phyloP scores from a whole-genome alignment of 495 filamentous ascomycete genomes.

The Penicillium verhagenii region DNA sequence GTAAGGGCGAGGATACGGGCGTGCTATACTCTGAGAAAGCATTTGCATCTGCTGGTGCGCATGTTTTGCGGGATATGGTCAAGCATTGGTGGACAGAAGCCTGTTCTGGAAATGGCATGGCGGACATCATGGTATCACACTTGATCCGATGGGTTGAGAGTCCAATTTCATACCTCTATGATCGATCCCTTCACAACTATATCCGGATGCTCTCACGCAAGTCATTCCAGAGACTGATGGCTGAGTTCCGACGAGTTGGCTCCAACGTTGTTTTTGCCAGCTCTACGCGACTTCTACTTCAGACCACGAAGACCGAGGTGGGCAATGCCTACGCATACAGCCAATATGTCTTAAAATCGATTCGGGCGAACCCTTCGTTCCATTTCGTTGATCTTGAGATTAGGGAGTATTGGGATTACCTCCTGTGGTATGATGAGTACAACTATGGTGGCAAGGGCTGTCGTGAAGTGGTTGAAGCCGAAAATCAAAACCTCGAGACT shows the following conservation, averaged over 20 bases:
- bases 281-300: slow-evolving; percentile 82
- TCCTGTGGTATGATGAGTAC: slow-evolving; percentile 99
- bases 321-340: slow-evolving; percentile 96
- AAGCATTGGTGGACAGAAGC: slow-evolving; percentile 98
- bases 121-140: slow-evolving; percentile 96
- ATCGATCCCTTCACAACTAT: slow-evolving; percentile 94
- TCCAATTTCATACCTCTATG: slow-evolving; percentile 89
- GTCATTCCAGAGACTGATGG: slow-evolving; percentile 94
- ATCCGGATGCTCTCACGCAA: slow-evolving; percentile 98
- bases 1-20: slow-evolving; percentile 57
- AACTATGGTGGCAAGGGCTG: slow-evolving; percentile 97
- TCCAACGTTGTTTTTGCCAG: slow-evolving; percentile 92
- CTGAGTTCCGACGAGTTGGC: slow-evolving; percentile 91
- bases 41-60: slow-evolving; percentile 86
- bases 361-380: slow-evolving; percentile 91
- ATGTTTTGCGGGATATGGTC: slow-evolving; percentile 95
- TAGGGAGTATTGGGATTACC: slow-evolving; percentile 99
- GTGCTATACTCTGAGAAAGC: slow-evolving; percentile 85
- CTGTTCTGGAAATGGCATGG: slow-evolving; percentile 86
- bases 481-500: slow-evolving; percentile 83
- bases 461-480: slow-evolving; percentile 75
- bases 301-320: slow-evolving; percentile 95
- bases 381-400: slow-evolving; percentile 97
- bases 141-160: slow-evolving; percentile 95
- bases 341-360: slow-evolving; percentile 95